phyloP scores from a whole-genome alignment of 1,284 basidiomycete species.

The Pseudomicrostroma phylloplanum region DNA sequence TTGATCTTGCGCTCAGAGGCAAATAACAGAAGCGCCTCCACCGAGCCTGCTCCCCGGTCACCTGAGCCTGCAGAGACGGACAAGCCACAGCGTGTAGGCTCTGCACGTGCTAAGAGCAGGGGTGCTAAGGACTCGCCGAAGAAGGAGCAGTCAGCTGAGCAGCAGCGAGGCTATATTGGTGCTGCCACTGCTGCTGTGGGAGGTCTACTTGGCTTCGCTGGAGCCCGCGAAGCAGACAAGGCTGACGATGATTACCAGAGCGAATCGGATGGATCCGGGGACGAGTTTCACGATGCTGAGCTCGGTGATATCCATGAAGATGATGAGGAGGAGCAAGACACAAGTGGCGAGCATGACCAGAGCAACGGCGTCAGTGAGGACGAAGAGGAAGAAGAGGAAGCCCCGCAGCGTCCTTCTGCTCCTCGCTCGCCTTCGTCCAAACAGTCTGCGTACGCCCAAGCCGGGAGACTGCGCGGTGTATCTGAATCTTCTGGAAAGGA shows the following conservation, averaged over 20 bases:
- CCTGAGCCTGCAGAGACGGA: not conserved
- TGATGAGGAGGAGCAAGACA: constrained; percentile 31
- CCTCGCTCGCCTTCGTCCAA: constrained; percentile 9
- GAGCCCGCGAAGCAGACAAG: not conserved
- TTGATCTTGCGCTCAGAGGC: too few relatives aligned
- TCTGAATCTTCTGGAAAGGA: constrained; percentile 12
- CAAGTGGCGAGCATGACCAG: constrained; percentile 18
- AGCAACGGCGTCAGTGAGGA: not conserved
- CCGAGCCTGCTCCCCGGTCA: not conserved
- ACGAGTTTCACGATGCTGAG: constrained; percentile 37
- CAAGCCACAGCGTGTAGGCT: constrained; percentile 3
- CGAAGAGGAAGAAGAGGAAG: constrained; percentile 3
- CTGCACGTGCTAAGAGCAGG: not conserved
- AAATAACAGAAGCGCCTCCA: too few relatives aligned
- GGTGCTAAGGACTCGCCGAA: not conserved
- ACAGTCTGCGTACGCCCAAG: not conserved
- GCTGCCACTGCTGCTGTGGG: constrained; percentile 10
- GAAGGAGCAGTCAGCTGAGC: not conserved
- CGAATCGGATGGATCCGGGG: constrained; percentile 22
- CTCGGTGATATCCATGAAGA: constrained; percentile 39
- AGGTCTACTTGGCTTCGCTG: constrained; percentile 10
- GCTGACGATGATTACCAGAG: constrained; percentile 13
- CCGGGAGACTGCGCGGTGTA: constrained; percentile 9
- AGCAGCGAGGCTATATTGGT: constrained; percentile 7
- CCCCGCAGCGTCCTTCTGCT: constrained; percentile 9